These are phyloP conservation scores for Myxozyma udenii DNA, from an alignment of 805 yeast genomes.

Conservation along the genomic window DNA sequence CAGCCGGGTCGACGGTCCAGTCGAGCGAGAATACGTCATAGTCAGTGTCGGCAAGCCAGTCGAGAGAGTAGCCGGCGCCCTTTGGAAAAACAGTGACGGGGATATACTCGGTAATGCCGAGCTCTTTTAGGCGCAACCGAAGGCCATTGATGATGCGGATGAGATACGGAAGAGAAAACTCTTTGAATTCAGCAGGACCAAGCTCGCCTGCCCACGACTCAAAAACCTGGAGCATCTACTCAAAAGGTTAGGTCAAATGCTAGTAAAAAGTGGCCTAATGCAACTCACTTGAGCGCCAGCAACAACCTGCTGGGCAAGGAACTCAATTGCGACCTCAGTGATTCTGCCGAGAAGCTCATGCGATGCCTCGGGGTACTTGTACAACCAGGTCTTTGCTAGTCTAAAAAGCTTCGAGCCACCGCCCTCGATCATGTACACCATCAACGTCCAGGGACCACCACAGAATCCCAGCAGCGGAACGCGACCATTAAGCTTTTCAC, in stretches of 20 bases:
- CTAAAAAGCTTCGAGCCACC: conserved; percentile 82
- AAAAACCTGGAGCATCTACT: conserved; percentile 79
- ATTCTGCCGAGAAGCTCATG: conserved; percentile 69
- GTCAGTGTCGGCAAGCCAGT: conserved; percentile 74
- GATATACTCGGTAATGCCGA: conserved; percentile 64
- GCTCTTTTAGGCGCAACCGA: conserved; percentile 64
- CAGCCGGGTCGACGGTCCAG: conserved; percentile 82
- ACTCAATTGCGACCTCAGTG: conserved; percentile 87
- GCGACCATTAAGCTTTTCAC: conserved; percentile 78
- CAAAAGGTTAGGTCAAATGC: not conserved
- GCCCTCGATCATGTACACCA: conserved; percentile 97
- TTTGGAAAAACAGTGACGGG: conserved; percentile 92
- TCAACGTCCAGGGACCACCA: conserved; percentile 97
- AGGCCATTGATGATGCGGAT: conserved; percentile 67
- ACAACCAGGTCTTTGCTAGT: conserved; percentile 89
- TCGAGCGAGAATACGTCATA: conserved; percentile 89
- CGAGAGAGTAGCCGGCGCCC: conserved; percentile 96
- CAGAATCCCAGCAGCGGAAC: conserved; percentile 94
- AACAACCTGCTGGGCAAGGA: conserved; percentile 86
- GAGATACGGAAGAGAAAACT: conserved; percentile 85
- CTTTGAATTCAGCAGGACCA: conserved; percentile 82
- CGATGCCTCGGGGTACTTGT: conserved; percentile 68
- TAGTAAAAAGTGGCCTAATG: not conserved
- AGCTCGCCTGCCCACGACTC: conserved; percentile 98
- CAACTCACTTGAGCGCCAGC: conserved; percentile 84